Base-by-base conservation (phyloP, 768 basidiomycete genomes). In the Lactifluus volemus region DNA sequence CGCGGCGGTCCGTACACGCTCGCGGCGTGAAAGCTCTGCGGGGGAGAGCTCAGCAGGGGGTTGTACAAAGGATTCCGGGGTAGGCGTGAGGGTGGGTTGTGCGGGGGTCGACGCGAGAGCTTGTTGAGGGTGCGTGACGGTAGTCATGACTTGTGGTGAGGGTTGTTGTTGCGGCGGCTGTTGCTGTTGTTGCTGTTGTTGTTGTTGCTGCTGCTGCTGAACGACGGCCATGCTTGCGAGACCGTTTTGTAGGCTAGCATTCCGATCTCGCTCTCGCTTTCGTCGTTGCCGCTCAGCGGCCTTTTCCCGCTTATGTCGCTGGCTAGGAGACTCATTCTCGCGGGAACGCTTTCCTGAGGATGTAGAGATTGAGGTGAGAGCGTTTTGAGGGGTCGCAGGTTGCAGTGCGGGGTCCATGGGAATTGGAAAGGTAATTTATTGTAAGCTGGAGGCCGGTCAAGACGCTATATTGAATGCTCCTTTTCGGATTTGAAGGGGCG, bases 271-370 rank as follows among this genome's bases (percentile, higher is more conserved):
- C 74, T 90, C 90, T 53, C 90, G 84, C 71, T 92, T 92, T 63
- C 88, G 72, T 50, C 90, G 82, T 71, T 92, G 90, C 62, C 90
- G 78, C 71, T 92, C 90, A 45, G 91, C 88, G 1, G 90, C 90
- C 72, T 92, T 91, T 78, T 89, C 88, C 67, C 90, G 82, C 71
- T 92, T 92, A 67, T 82, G 77, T 66, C 82, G 78, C 73, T 89
- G 86, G 59, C 79, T 80, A 32, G 83, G 81, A 11, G 86, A 85
- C 76, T 89, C 88, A 77, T 86, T 82, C 70, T 89, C 82, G 66
- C 87, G 79, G 45, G 82, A 74, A 29, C 85, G 79, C 72, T 85
- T 87, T 63, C 76, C 74, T 51, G 79, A 70, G 11, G 70, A 65
- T 6, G 70, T 58, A 6, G 69, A 29, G 53, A 68, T 65, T 3